Evolutionary conservation across 2,329 filamentous ascomycete genomes (phyloP).

Genomic region (Alternaria rosae): DNA sequence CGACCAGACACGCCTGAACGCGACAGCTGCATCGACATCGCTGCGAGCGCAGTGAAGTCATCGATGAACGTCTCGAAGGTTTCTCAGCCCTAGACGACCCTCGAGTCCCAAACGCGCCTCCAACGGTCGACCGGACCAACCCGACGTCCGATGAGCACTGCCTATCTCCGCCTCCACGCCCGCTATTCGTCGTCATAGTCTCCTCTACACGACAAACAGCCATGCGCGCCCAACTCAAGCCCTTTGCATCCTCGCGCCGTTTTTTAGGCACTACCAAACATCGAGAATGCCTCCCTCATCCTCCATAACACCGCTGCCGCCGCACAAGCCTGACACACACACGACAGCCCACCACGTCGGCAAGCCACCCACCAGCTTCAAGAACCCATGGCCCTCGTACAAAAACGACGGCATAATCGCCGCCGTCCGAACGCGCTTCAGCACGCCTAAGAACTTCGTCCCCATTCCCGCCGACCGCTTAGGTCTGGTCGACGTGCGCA

Average conservation of each 20-base stretch:
- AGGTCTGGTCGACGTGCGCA: constrained; percentile 54
- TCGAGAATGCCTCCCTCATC: constrained; percentile 26
- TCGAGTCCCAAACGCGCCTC: neutral
- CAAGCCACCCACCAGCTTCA: constrained; percentile 55
- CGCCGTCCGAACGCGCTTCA: constrained; percentile 49
- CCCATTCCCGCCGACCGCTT: constrained; percentile 53
- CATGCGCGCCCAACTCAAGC: constrained; percentile 9
- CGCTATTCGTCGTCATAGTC: constrained; percentile 14
- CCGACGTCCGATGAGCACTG: neutral
- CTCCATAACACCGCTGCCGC: constrained; percentile 20
- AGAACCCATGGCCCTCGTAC: constrained; percentile 60
- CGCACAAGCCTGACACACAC: constrained; percentile 29
- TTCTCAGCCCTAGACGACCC: neutral
- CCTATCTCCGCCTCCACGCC: constrained; percentile 21
- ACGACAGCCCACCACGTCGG: constrained; percentile 53
- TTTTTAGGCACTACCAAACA: constrained; percentile 21
- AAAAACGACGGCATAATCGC: constrained; percentile 31
- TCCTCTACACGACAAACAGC: constrained; percentile 9
- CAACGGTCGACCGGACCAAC: constrained; percentile 5
- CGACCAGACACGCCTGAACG: neutral
- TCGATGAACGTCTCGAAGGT: neutral
- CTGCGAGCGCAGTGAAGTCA: neutral
- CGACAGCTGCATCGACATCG: neutral
- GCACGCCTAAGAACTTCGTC: constrained; percentile 53
- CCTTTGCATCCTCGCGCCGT: neutral